Percentiles rank a stretch among this genome's conserved stretches.
Evolutionary conservation across 2,329 filamentous ascomycete genomes (phyloP).

Genomic region (Talaromyces sp.): DNA sequence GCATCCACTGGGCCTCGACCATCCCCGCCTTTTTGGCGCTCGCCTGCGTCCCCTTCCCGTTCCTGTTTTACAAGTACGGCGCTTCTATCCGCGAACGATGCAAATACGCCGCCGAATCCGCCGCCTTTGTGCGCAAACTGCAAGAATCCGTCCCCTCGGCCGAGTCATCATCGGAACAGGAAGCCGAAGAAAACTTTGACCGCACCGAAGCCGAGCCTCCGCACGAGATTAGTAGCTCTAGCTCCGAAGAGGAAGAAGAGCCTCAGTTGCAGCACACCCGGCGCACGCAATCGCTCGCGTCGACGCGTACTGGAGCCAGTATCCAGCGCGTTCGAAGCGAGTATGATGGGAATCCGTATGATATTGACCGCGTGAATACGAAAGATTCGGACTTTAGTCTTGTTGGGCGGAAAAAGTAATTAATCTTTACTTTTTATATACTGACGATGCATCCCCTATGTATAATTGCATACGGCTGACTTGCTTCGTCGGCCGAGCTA

Average conservation of each 20-base stretch:
- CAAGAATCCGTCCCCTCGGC: conserved; percentile 15
- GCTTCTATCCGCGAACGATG: conserved; percentile 34
- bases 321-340: conserved; percentile 14
- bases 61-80: conserved; percentile 41
- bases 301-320: conserved; percentile 17
- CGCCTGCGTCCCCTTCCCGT: conserved; percentile 39
- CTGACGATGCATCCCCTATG: background rate
- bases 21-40: conserved; percentile 44
- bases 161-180: conserved; percentile 17
- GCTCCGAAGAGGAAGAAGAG: conserved; percentile 17
- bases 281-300: conserved; percentile 24
- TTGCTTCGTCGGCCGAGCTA: background rate
- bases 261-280: conserved; percentile 9
- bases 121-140: conserved; percentile 32
- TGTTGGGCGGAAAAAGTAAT: background rate
- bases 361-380: conserved; percentile 41
- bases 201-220: conserved; percentile 28
- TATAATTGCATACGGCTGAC: conserved; percentile 7
- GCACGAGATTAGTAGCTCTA: conserved; percentile 17
- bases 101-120: conserved; percentile 35
- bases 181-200: conserved; percentile 21
- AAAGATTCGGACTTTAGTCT: conserved; percentile 22
- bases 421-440: too few relatives aligned
- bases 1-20: conserved; percentile 44
- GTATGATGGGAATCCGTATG: conserved; percentile 42